phyloP scores from a whole-genome alignment of 805 yeast genomes.

The Candida manassasensis region DNA sequence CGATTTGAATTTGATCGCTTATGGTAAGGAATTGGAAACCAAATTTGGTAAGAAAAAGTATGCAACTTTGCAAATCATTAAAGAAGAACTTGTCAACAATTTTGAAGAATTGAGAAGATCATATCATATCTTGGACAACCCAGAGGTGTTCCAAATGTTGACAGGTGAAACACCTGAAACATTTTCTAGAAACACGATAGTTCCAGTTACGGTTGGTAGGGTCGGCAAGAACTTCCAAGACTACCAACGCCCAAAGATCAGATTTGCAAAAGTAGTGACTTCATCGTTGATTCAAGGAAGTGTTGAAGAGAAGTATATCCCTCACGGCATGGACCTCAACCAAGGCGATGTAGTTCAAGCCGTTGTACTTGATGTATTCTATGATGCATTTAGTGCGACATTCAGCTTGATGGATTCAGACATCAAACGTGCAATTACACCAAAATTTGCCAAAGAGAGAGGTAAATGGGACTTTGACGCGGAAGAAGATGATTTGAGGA shows the following conservation, averaged over 20 bases:
- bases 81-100: conserved; percentile 81
- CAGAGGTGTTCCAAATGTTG: conserved; percentile 79
- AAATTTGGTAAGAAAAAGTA: conserved; percentile 69
- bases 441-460: conserved; percentile 48
- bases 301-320: conserved; percentile 43
- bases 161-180: conserved; percentile 80
- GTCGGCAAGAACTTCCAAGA: conserved; percentile 62
- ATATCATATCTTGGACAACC: conserved; percentile 57
- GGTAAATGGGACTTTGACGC: conserved; percentile 77
- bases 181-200: conserved; percentile 62
- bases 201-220: conserved; percentile 69
- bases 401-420: conserved; percentile 68
- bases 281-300: conserved; percentile 39
- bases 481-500: conserved; percentile 59
- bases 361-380: conserved; percentile 64
- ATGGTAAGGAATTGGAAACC: conserved; percentile 80
- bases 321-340: conserved; percentile 38
- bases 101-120: conserved; percentile 80
- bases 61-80: conserved; percentile 76
- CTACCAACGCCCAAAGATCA: conserved; percentile 42
- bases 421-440: conserved; percentile 48
- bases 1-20: conserved; percentile 83
- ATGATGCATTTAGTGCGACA: conserved; percentile 68
- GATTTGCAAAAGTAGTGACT: conserved; percentile 37
- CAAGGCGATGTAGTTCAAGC: conserved; percentile 86